These are phyloP conservation scores for Scedosporium dehoogii DNA, from an alignment of 2,329 filamentous ascomycete genomes.

Conservation along the genomic window DNA sequence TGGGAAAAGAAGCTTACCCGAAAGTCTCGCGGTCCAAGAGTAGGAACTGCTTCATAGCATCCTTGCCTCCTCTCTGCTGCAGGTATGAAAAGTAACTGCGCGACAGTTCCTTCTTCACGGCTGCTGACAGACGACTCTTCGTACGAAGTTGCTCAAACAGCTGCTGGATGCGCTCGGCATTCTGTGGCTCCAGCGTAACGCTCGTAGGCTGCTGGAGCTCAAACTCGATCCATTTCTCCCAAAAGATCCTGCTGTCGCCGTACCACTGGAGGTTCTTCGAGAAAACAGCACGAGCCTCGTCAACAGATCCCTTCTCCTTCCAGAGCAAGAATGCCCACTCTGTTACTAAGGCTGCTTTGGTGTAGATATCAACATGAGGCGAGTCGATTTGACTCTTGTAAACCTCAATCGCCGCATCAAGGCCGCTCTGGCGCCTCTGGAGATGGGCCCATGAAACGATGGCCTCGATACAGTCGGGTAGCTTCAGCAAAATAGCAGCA, in stretches of 20 bases:
- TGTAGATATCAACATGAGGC: slow-evolving; percentile 60
- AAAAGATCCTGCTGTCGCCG: slow-evolving; percentile 77
- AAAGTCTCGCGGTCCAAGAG: slow-evolving; percentile 77
- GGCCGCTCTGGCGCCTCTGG: slow-evolving; percentile 69
- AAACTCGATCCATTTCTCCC: slow-evolving; percentile 80
- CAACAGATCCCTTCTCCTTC: slow-evolving; percentile 72
- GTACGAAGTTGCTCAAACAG: slow-evolving; percentile 67
- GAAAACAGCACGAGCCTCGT: slow-evolving; percentile 78
- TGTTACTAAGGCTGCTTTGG: slow-evolving; percentile 77
- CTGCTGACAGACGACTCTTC: slow-evolving; percentile 59
- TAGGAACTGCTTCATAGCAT: slow-evolving; percentile 80
- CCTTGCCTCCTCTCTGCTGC: slow-evolving; percentile 69
- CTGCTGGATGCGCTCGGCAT: slow-evolving; percentile 66
- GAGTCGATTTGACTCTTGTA: slow-evolving; percentile 75
- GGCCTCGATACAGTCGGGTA: slow-evolving; percentile 78
- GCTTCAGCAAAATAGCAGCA: slow-evolving; percentile 61
- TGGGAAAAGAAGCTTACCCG: slow-evolving; percentile 44
- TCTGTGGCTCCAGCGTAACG: slow-evolving; percentile 50
- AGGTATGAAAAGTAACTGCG: slow-evolving; percentile 75
- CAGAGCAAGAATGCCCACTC: slow-evolving; percentile 83
- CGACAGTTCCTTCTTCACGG: slow-evolving; percentile 64
- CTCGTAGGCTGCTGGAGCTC: slow-evolving; percentile 75
- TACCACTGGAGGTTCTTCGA: slow-evolving; percentile 75
- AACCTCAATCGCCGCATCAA: slow-evolving; percentile 75
- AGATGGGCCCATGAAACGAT: slow-evolving; percentile 83